Evolutionary conservation across 2,329 filamentous ascomycete species (phyloP).

Genomic region (Neurospora sp.): DNA sequence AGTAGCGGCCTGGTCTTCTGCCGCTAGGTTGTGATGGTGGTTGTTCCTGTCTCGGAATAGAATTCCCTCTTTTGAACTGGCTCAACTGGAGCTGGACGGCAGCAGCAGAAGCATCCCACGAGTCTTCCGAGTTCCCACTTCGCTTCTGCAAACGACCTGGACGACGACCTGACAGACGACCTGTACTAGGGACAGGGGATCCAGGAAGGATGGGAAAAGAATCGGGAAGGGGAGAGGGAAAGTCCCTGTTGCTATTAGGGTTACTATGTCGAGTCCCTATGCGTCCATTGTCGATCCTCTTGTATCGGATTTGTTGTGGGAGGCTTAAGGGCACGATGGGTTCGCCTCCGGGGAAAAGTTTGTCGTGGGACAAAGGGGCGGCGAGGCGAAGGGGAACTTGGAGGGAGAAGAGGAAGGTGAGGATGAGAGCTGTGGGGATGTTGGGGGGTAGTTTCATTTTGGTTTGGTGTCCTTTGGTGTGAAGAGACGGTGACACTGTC

Average conservation of each 20-base stretch:
- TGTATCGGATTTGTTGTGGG: background rate
- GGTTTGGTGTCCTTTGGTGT: background rate
- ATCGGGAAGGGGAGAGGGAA: background rate
- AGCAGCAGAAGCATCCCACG: background rate
- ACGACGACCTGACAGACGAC: background rate
- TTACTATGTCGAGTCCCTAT: background rate
- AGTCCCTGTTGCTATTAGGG: background rate
- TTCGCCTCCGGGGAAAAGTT: background rate
- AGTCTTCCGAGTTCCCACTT: background rate
- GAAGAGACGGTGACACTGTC: background rate
- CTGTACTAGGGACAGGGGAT: background rate
- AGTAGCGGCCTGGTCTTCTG: background rate
- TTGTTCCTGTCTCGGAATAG: too few species aligned
- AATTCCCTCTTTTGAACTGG: background rate
- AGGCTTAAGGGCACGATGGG: background rate
- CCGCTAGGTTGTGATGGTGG: background rate
- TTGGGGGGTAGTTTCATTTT: background rate
- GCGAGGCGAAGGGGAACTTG: background rate
- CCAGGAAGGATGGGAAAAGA: background rate
- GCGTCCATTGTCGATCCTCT: background rate
- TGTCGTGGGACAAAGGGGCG: background rate
- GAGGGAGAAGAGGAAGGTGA: background rate
- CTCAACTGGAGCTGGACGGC: background rate
- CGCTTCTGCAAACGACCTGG: background rate
- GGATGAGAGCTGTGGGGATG: background rate